Percentiles rank a stretch among this genome's conserved stretches.
Evolutionary conservation across 2,329 filamentous ascomycete genomes (phyloP).

Genomic region (Paracorniculantispora psalliotae): DNA sequence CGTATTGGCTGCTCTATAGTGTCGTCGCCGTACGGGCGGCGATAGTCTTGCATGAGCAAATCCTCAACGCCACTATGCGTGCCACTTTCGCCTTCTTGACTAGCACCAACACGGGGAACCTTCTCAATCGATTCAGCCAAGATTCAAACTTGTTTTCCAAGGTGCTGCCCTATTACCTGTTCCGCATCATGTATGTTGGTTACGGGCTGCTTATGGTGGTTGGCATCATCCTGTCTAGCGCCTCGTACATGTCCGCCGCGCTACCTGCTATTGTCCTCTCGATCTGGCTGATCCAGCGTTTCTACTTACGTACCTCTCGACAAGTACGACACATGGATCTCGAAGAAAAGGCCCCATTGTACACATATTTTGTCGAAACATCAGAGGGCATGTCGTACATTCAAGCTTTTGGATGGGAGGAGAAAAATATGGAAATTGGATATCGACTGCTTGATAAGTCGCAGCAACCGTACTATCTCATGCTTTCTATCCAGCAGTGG

Average conservation of each 20-base stretch:
- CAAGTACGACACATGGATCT: background rate
- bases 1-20: background rate
- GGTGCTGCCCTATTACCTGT: background rate
- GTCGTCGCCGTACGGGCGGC: background rate
- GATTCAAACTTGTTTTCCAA: background rate
- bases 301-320: background rate
- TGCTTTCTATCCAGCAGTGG: background rate
- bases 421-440: background rate
- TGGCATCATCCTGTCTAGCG: background rate
- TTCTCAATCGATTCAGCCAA: background rate
- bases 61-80: background rate
- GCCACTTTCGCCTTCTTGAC: background rate
- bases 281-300: background rate
- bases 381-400: background rate
- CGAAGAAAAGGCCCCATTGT: background rate
- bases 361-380: background rate
- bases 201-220: background rate
- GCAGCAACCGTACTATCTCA: background rate
- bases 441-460: background rate
- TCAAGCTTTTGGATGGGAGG: background rate
- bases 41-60: background rate
- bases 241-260: background rate
- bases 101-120: background rate
- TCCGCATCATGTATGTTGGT: background rate
- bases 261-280: background rate